Base-by-base conservation (phyloP, 805 yeast species). In the Zygoascus ofunaensis region DNA sequence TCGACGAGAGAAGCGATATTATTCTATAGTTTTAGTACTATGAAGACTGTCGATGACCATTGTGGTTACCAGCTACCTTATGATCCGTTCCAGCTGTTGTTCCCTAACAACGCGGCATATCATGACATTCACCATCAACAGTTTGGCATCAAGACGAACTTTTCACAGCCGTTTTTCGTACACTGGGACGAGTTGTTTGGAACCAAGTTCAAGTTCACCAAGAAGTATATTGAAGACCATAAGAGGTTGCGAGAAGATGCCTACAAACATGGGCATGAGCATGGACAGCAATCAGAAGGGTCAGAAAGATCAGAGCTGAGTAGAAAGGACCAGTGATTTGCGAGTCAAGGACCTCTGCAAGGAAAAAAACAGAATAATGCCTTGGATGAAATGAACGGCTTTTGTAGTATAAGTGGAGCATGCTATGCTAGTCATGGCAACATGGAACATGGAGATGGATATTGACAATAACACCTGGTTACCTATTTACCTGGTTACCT, bases 111-210 rank as follows among this genome's bases (percentile, higher is more conserved):
- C 60, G 83, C 97, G 12, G 82, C 87, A 26, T 92, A 87, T 63
- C 98, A 92, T 59, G 98, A 92, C 65, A 89, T 92, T 55, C 98
- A 92, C 62, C 98, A 92, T 65, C 98, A 92, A 71, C 79, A 77
- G 56, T 92, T 90, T 72, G 98, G 98, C 33, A 79, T 92, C 66
- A 87, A 87, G 69, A 79, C 82, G 46, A 92, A 92, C 68, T 92
- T 80, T 59, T 81, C 94, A 12, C 98, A 92, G 70, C 98, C 98
- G 3, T 92, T 90, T 68, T 92, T 92, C 66, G 82, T 87, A 1
- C 79, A 87, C 59, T 92, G 98, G 98, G 98, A 92, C 64, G 66
- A 66, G 42, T 50, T 80, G 40, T 72, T 76, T 45, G 75, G 78
- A 44, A 87, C 97, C 1, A 79, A 80, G 57, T 89, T 81, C 65